These are phyloP conservation scores for Beta vulgaris DNA, from an alignment of 148 eudicot genomes.

Conservation along the genomic window DNA sequence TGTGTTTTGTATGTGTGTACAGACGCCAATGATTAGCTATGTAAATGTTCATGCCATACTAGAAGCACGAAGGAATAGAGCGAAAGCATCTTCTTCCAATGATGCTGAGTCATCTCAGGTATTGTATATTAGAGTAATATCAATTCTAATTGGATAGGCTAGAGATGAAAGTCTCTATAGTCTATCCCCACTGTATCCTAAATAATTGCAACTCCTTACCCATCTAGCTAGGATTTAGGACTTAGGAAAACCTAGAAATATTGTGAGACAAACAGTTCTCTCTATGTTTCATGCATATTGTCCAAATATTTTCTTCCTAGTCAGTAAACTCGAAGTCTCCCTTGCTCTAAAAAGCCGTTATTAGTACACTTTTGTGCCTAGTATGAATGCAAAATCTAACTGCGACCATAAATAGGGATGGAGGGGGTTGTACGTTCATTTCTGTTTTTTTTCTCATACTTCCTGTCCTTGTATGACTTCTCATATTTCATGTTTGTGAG, in stretches of 20 bases:
- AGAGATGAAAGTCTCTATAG: neutral
- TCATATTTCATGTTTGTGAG: no score
- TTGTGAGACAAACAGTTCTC: no score
- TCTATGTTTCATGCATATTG: neutral
- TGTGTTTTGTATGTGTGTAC: conserved; percentile 23
- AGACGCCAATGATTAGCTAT: conserved; percentile 98
- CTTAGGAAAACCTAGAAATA: no score
- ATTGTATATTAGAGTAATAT: conserved; percentile 4
- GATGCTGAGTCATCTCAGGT: conserved; percentile 79
- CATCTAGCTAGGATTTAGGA: no score
- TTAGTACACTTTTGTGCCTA: neutral
- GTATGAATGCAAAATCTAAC: no score
- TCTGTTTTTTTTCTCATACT: no score
- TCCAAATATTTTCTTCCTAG: neutral
- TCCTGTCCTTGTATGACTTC: no score
- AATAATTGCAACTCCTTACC: neutral
- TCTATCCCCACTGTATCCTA: neutral
- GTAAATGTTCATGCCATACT: conserved; percentile 94
- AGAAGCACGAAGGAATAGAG: conserved; percentile 82
- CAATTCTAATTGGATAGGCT: neutral
- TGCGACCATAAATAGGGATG: no score
- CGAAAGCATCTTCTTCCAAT: conserved; percentile 67
- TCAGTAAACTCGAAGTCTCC: neutral
- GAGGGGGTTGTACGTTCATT: no score
- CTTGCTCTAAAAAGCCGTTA: neutral